phyloP scores from a whole-genome alignment of 805 yeast genomes.

The Ogataea minuta region DNA sequence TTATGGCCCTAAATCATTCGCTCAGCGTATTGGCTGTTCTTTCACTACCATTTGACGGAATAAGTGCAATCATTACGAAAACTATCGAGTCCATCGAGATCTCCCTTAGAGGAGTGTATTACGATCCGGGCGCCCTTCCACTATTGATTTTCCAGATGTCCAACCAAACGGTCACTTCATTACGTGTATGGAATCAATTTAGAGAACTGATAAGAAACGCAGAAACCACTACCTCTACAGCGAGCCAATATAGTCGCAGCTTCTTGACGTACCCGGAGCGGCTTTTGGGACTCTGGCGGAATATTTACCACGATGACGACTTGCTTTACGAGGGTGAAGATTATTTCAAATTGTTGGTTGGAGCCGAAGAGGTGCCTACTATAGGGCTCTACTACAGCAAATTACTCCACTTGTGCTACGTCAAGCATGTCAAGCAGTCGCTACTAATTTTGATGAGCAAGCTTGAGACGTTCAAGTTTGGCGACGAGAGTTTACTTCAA shows the following conservation, averaged over 20 bases:
- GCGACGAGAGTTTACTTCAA: conserved; percentile 5
- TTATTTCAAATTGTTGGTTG: conserved; percentile 52
- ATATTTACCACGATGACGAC: conserved; percentile 41
- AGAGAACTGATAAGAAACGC: conserved; percentile 32
- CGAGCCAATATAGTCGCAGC: conserved; percentile 15
- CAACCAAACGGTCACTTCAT: conserved; percentile 55
- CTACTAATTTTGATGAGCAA: conserved; percentile 27
- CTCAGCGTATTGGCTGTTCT: conserved; percentile 22
- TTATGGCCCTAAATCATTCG: conserved; percentile 27
- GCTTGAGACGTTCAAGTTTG: conserved; percentile 10
- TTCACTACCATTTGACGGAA: conserved; percentile 33
- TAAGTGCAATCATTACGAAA: conserved; percentile 41
- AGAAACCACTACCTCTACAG: conserved; percentile 21
- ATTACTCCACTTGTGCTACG: conserved; percentile 47
- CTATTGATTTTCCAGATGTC: conserved; percentile 57
- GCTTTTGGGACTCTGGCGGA: conserved; percentile 50
- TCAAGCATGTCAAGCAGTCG: conserved; percentile 53
- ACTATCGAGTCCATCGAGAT: conserved; percentile 68
- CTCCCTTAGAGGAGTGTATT: conserved; percentile 51
- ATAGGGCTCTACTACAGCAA: conserved; percentile 45
- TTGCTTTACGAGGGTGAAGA: conserved; percentile 40
- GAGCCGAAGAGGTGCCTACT: conserved; percentile 46
- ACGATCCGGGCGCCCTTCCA: conserved; percentile 29
- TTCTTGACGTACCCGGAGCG: conserved; percentile 31
- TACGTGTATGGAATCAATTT: conserved; percentile 46